phyloP scores from a whole-genome alignment of 2,329 filamentous ascomycete genomes.

The Fusarium liriodendri region DNA sequence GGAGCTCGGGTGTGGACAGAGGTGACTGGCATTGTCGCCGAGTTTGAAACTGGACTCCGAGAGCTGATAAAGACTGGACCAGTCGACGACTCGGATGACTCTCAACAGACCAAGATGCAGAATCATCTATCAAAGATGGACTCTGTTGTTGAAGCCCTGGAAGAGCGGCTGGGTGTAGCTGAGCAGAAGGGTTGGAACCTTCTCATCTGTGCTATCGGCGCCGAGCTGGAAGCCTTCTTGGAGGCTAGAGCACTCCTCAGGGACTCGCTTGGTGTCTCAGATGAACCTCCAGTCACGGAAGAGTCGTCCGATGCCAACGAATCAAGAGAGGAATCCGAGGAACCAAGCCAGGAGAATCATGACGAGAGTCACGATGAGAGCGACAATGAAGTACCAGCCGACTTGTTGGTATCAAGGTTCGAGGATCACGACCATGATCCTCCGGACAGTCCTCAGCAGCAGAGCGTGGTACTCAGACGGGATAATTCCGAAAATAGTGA shows the following conservation, averaged over 20 bases:
- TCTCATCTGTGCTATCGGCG: conserved; percentile 79
- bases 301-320: not conserved
- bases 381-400: conserved; percentile 57
- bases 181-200: conserved; percentile 77
- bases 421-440: conserved; percentile 40
- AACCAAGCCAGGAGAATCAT: conserved; percentile 1
- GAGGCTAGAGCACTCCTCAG: conserved; percentile 69
- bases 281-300: conserved; percentile 14
- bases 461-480: conserved; percentile 33
- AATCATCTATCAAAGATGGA: conserved; percentile 68
- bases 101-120: conserved; percentile 54
- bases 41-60: conserved; percentile 74
- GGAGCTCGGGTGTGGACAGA: conserved; percentile 76
- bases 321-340: not conserved
- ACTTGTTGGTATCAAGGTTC: conserved; percentile 51
- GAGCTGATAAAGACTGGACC: conserved; percentile 58
- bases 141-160: conserved; percentile 64
- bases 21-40: conserved; percentile 67
- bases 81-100: conserved; percentile 47
- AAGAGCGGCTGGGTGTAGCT: conserved; percentile 64
- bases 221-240: conserved; percentile 75
- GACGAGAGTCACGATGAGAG: conserved; percentile 43
- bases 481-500: conserved; percentile 58
- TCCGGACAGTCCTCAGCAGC: conserved; percentile 24
- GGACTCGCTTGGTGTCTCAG: conserved; percentile 25